Base-by-base conservation (phyloP, 2,329 filamentous ascomycete genomes). In the Rhynchosporium secalis region DNA sequence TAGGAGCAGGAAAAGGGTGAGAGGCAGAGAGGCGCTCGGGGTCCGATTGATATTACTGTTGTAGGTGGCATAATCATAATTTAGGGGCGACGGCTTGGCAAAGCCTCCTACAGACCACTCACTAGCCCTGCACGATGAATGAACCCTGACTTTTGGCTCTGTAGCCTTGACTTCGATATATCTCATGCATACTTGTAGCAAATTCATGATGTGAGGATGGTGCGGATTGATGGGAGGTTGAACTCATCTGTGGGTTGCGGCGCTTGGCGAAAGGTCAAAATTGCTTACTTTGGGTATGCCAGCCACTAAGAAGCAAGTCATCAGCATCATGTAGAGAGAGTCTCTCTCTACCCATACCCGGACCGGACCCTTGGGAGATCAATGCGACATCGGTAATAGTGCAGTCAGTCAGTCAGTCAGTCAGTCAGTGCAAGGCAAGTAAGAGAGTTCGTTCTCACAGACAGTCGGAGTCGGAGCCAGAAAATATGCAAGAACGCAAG, bases 21-120 rank as follows among this genome's bases (percentile, higher is more conserved):
- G 15, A n/a, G 20, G 41, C 10, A 43, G 40, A 15, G 40, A 15
- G 13, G 41, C 7, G 13, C 8, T n/a, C 47, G 20, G 1, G 20
- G 47, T 47, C 60, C 55, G 56, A 63, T 63, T 63, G 61, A 56
- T 57, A 63, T 56, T 45, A 51, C 20, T 1, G 20, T 20, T 1
- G 20, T 20, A 20, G 20, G 1, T 20, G 20, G 20, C 20, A 20
- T 20, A 20, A 20, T 20, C 61, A 63, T 62, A 43, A 52, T 59
- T 62, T 58, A 29, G 43, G 61, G 45, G 61, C 33, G 31, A 41
- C 36, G 29, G 51, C 20, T 40, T 40, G 51, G 26, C 56, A 45
- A 56, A 48, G 61, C 61, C 61, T 58, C 56, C 43, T 36, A 29
- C 52, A 36, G 12, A 55, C 51, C 13, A 36, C 33, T 28, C 8